These are phyloP conservation scores for Fibroporia radiculosa DNA, from an alignment of 768 basidiomycete species.

Conservation along the genomic window DNA sequence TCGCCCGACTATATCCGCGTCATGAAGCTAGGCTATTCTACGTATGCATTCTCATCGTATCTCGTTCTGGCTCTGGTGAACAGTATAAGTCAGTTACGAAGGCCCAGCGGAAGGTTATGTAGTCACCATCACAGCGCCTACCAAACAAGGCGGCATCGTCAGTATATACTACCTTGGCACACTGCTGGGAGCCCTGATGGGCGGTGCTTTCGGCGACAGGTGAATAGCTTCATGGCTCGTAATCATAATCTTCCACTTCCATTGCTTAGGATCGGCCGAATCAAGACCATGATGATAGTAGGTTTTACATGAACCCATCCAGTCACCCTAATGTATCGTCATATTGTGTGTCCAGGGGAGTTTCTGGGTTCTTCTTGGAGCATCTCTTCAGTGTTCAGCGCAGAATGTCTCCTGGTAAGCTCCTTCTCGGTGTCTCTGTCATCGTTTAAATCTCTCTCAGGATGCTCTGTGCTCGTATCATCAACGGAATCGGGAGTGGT, in stretches of 20 bases:
- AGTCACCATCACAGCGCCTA: slow-evolving; percentile 33
- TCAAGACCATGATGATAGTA: slow-evolving; percentile 32
- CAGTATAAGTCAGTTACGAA: slow-evolving; percentile 28
- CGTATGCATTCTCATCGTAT: slow-evolving; percentile 10
- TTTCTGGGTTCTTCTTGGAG: slow-evolving; percentile 34
- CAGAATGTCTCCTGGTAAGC: slow-evolving; percentile 34
- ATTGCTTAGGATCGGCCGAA: slow-evolving; percentile 31
- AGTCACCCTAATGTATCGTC: neutral
- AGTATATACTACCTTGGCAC: slow-evolving; percentile 39
- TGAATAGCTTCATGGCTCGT: slow-evolving; percentile 1
- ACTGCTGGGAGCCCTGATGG: slow-evolving; percentile 32
- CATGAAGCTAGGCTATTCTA: slow-evolving; percentile 32
- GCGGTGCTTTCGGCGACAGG: slow-evolving; percentile 32
- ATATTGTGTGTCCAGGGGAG: slow-evolving; percentile 20
- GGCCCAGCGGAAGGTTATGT: slow-evolving; percentile 34
- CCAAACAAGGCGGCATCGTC: slow-evolving; percentile 37
- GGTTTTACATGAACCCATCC: neutral
- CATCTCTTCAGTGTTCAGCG: slow-evolving; percentile 33
- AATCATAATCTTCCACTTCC: no score
- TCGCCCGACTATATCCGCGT: slow-evolving; percentile 34
- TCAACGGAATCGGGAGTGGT: slow-evolving; percentile 38
- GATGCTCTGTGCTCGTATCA: slow-evolving; percentile 37
- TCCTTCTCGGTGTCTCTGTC: neutral
- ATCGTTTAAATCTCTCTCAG: slow-evolving; percentile 15
- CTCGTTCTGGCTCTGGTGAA: no score